Evolutionary conservation across 371 early-diverging fungal genomes (phyloP), one percentile per base, ranked within the genome.

Genomic region (Mucor racemosus): DNA sequence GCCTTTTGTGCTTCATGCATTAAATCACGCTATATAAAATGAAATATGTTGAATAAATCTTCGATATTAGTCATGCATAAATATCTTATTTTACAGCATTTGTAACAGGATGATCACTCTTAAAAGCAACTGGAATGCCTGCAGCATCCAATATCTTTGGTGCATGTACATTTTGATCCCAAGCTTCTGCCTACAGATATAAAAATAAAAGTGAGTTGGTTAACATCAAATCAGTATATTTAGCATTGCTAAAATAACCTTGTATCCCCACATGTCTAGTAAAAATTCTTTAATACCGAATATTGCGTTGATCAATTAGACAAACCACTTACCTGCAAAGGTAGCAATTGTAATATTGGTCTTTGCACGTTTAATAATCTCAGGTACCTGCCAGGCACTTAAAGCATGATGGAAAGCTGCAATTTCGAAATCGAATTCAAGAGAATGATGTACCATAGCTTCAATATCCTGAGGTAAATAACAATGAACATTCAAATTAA

Each of bases 51-150:
- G 13, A 66, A 10, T 21, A 26, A 8, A 13, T 54, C 42, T 3
- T 48, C n/a, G 55, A 13, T 21, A 17, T 34, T n/a, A 46, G 6
- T 10, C 26, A 8, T 41, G 2, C 9, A 33, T 34, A 14, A 35
- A 3, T 6, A 50, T 15, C 7, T 26, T 13, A 31, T 56, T 74
- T 74, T 76, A 83, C 84, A 9, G 92, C 80, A 78, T 92, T 92
- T 66, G 87, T 73, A 9, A 94, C 91, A 11, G 94, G 92, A 72
- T 95, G 95, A 67, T 95, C 94, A 53, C 85, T 85, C 81, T 94
- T 95, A 72, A 90, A 88, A 7, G 92, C 90, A 31, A 95, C 91
- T 26, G 90, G 78, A 60, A 93, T 92, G 17, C 91, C 90, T 15
- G 90, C 91, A 13, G 87, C 78, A 14, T 85, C 72, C 41, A 95